Base-by-base conservation (phyloP, 495 filamentous ascomycete species). In the Extremus antarcticus region DNA sequence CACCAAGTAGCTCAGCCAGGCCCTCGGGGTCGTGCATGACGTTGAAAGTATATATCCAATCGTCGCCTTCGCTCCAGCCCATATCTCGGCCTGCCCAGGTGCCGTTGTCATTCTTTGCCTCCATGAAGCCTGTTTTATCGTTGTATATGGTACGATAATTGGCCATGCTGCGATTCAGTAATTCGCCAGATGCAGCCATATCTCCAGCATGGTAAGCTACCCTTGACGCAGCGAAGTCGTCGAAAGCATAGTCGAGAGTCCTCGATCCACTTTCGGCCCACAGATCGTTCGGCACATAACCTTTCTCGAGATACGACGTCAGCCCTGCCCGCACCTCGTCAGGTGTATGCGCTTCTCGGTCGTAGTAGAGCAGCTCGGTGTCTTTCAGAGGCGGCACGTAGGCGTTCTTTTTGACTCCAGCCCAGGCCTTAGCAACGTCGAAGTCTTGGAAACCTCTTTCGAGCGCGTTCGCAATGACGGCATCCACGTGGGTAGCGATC, bases 41-140 rank as follows among this genome's bases (percentile, higher is more conserved):
- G 35, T 57, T 40, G 55, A 62, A 62, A 4, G 59, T 62, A 29
- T 58, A 62, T 15, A 62, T 40, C 59, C 55, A 62, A 16, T 54
- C 59, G 23, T 62, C 59, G 32, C 59, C 59, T 52, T 62, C 59
- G 4, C 54, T 62, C 59, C 59, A 62, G 50, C 59, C 59, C 54
- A 58, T 55, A n/a, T 57, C 55, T 21, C 22, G 29, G n/a, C 51
- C 46, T 3, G 59, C 55, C 59, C 59, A 62, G 43, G 55, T 62
- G 40, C 55, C 59, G 40, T 62, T 58, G 9, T 41, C 46, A 24
- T 62, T 62, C 11, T 21, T 45, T 15, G 59, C 59, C 48, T 62
- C 50, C 59, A 62, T 62, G 41, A 62, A 62, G 32, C 46, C 32
- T 13, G 59, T 62, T 3, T 23, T 19, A 16, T 29, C 25, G 46